These are phyloP conservation scores for Speleostelium caveatum DNA, from an alignment of 78 protist species.

Conservation along the genomic window DNA sequence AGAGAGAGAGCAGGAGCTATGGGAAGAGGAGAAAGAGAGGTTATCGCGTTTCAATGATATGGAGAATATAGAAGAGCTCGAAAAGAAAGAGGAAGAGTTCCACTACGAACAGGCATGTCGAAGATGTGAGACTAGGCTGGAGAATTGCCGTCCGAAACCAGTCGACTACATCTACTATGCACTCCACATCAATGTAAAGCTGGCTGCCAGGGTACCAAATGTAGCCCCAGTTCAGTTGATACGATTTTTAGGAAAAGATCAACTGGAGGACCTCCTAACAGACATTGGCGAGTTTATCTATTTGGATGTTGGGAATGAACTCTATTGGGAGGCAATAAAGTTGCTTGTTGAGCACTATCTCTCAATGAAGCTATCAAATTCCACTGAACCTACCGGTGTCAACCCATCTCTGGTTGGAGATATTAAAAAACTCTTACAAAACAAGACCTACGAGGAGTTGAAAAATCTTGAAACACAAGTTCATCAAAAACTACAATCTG, in stretches of 20 bases:
- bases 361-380: background rate
- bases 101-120: conserved; percentile 80
- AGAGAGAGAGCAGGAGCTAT: conserved; percentile 81
- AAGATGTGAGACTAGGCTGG: conserved; percentile 39
- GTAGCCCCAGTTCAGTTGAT: conserved; percentile 25
- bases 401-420: conserved; percentile 42
- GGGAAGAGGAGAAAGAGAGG: conserved; percentile 83
- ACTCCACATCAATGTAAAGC: conserved; percentile 18
- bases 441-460: conserved; percentile 82
- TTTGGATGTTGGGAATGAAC: conserved; percentile 35
- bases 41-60: conserved; percentile 67
- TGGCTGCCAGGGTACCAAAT: background rate
- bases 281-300: conserved; percentile 49
- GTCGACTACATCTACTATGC: conserved; percentile 56
- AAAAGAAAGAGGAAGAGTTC: conserved; percentile 90
- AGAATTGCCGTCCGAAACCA: conserved; percentile 58
- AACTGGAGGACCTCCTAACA: conserved; percentile 3
- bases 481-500: conserved; percentile 29
- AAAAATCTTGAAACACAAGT: conserved; percentile 54
- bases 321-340: conserved; percentile 41
- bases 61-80: conserved; percentile 73
- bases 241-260: background rate
- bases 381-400: conserved; percentile 7
- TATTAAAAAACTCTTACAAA: conserved; percentile 42
- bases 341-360: conserved; percentile 4